Evolutionary conservation across 257 asterid genomes (phyloP), one percentile per base, ranked within the genome.

Genomic region (Primulina eburnea): DNA sequence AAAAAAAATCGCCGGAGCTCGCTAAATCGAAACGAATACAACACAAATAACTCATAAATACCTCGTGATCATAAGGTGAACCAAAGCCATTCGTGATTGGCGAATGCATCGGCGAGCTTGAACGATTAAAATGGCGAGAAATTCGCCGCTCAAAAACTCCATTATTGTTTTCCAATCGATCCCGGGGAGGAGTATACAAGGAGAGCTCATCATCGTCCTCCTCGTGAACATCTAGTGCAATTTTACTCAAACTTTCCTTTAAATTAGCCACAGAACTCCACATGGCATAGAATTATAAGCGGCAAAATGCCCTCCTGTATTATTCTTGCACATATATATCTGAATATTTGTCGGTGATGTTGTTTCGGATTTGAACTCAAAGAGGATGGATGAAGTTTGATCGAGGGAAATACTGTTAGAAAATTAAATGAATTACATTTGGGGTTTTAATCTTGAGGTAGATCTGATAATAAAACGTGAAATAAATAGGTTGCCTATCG

Each of bases 241-340:
- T 91, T 79, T 90, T 88, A 77, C 87, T 88, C 86, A 94, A 71
- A 71, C 89, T 91, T 64, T 94, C 95, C 87, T 92, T 91, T 33
- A 86, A 85, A 84, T 77, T 89, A 40, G 96, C 98, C 40, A 94
- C 92, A 73, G 99, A 89, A 78, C 82, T 89, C 99, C 96, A 94
- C 99, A 94, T 94, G 80, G 83, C 80, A 79, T 68, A 69, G 57
- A 40, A 70, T 71, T 69, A 67, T 68, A 68, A 67, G 77, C 77
- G 80, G 77, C 76, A 68, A 72, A 72, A 75, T 26, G 65, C 62
- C 17, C 57, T 32, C 55, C 61, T 8, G 32, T 17, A 34, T 21
- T 29, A 16, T 5, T 17, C 57, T 38, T 32, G n/a, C 34, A 7
- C 34, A 7, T 5, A 47, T 10, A 7, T 69, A 26, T 50, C 76